These are phyloP conservation scores for Pseudisothecium myosuroides DNA, from an alignment of 225 moss, liverwort and hornwort genomes.

Conservation along the genomic window DNA sequence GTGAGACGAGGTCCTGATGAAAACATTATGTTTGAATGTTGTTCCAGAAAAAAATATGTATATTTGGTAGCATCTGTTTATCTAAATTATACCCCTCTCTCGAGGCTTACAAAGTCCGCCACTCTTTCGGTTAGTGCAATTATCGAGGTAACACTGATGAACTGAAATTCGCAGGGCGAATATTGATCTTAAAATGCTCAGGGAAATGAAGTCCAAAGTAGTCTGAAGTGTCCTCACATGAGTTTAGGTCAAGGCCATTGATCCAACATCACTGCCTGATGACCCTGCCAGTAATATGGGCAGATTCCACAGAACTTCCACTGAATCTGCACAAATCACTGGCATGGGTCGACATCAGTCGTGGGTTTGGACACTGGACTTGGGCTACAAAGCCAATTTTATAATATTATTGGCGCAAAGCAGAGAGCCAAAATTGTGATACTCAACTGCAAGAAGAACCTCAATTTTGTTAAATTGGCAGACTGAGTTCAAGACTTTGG, in stretches of 20 bases:
- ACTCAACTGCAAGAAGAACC: background rate
- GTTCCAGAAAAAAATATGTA: background rate
- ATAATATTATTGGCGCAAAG: background rate
- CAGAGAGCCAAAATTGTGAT: background rate
- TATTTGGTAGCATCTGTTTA: background rate
- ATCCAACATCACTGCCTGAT: background rate
- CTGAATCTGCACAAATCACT: constrained; percentile 16
- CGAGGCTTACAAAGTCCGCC: background rate
- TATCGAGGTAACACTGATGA: background rate
- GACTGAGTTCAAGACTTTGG: background rate
- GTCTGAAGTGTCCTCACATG: background rate
- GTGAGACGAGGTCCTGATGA: background rate
- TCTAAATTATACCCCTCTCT: background rate
- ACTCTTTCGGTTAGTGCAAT: background rate
- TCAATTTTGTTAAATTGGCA: background rate
- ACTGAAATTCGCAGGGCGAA: background rate
- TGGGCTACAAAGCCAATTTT: background rate
- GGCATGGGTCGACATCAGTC: background rate
- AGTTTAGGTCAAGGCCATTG: background rate
- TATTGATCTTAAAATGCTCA: background rate
- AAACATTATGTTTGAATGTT: background rate
- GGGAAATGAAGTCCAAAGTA: background rate
- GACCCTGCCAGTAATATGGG: constrained; percentile 4
- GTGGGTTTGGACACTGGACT: background rate
- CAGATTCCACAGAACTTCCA: constrained; percentile 8